Evolutionary conservation across 148 eudicot species (phyloP), one percentile per base, ranked within the genome.

Genomic region (Silene conica): DNA sequence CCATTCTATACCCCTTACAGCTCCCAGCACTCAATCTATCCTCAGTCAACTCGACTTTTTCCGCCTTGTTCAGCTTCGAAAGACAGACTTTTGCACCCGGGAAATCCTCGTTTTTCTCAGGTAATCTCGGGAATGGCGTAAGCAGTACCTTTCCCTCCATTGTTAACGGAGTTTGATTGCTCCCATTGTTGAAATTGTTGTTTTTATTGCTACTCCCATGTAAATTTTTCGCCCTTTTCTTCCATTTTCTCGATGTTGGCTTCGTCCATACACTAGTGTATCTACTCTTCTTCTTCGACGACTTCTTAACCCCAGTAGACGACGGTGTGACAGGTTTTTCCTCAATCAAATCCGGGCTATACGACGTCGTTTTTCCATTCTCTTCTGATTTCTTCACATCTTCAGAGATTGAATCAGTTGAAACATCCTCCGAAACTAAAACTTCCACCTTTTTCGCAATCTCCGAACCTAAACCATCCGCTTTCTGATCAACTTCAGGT

Each of bases 1-100:
- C 98, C 97, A 91, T 90, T 31, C 98, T 89, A 61, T 94, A 94
- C 70, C 98, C 98, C 59, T 95, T 95, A 14, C 90, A 80, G 63
- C 96, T 92, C 13, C 93, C 89, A 1, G 98, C 98, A 71, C 76
- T 85, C 82, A 92, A 22, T 56, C 97, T 76, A 77, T 95, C 97
- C 61, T 95, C 97, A 23, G 89, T 85, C 52, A 95, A 59, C 50
- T 95, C 98, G 7, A 95, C 98, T 72, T 92, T 95, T 74, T 95
- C 98, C 0, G 98, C 98, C 76, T 95, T 95, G 71, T 88, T 85
- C 18, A 85, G 79, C 86, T 89, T 95, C 0, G 98, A 95, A 22
- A 95, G 84, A 65, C 90, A 86, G 15, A 92, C 87, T 5, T 77
- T 80, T 20, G 79, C 43, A 1, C 90, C 96, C 0, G 84, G 80